Evolutionary conservation across 257 asterid species (phyloP), one percentile per base, ranked within the genome.

Genomic region (Primulina huaijiensis): DNA sequence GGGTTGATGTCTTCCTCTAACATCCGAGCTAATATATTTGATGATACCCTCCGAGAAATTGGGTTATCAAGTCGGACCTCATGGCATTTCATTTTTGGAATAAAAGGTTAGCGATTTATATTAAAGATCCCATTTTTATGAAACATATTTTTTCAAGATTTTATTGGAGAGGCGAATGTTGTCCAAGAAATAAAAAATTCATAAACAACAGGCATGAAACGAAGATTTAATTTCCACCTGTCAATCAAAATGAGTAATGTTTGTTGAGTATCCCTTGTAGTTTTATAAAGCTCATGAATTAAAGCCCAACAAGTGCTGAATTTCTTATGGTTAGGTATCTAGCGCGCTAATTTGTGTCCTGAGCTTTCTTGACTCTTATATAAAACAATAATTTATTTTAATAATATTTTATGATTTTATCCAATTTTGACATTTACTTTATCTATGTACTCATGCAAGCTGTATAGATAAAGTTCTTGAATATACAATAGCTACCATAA

Each of bases 231-330:
- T 8, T 56, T 75, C 62, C 34, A 93, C 98, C 97, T 83, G 81
- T 93, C 99, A 70, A 90, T 93, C 89, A 93, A 76, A 80, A 87
- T 70, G 80, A 90, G 80, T 77, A 93, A 81, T 35, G 95, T 92
- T 60, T 85, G 84, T 40, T 83, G 86, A 74, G 90, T 73, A 59
- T 87, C 83, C 82, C 69, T 73, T 0, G 94, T 87, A 61, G 59
- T 71, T 31, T 71, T 80, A 69, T 76, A 73, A 62, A 87, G 83
- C 72, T 84, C 95, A 23, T 81, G 85, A 75, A 90, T 82, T 46
- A 93, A 70, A 65, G 96, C 80, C 99, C 97, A 93, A 58, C 96
- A 97, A 74, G 90, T 89, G 65, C 94, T 81, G 83, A 90, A 93
- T 83, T 90, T 93, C 40, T 67, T 70, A 72, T 87, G 94, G 69